Base-by-base conservation (phyloP, 768 basidiomycete species). In the Russula abietina region DNA sequence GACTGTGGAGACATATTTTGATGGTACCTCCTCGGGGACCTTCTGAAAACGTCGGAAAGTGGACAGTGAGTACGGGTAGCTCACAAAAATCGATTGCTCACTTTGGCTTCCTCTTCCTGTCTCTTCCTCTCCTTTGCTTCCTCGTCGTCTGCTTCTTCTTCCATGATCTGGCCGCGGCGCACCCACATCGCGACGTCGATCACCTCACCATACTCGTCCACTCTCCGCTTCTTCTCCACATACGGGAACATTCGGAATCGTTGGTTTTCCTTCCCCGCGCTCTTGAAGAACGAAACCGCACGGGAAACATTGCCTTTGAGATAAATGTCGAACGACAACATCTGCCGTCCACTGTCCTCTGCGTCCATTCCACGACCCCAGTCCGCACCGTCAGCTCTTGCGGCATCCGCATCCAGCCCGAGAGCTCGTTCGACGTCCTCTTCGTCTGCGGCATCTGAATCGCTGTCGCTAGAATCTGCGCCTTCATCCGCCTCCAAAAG, bases 241-340 rank as follows among this genome's bases (percentile, higher is more conserved):
- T 93, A 94, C 0, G 97, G 97, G 76, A 98, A 98, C 94, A 98
- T 98, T 66, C 96, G 81, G 73, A 91, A 98, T 57, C 97, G 79
- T 66, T 89, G 91, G 17, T 81, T 77, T 67, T 89, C 86, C 11
- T 80, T 79, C 16, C 84, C 84, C 10, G 84, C 77, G 61, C 78
- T 87, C 73, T 93, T 93, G 80, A 94, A 96, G 76, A 93, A 94
- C 2, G 88, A 87, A 1, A 85, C 89, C 28, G 88, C 79, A 67
- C 90, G 89, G 30, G 89, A 87, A 51, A 94, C 91, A 65, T 96
- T 93, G n/a, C 95, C 95, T 73, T 96, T 97, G 64, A 98, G 81
- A 73, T 93, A 98, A 67, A 98, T 97, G 74, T 99, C 97, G 69
- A 91, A 99, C 1, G 92, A 95, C 43, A 95, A 75, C 57, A 88